phyloP scores from a whole-genome alignment of 1,284 basidiomycete species.

The Irpex sp. region DNA sequence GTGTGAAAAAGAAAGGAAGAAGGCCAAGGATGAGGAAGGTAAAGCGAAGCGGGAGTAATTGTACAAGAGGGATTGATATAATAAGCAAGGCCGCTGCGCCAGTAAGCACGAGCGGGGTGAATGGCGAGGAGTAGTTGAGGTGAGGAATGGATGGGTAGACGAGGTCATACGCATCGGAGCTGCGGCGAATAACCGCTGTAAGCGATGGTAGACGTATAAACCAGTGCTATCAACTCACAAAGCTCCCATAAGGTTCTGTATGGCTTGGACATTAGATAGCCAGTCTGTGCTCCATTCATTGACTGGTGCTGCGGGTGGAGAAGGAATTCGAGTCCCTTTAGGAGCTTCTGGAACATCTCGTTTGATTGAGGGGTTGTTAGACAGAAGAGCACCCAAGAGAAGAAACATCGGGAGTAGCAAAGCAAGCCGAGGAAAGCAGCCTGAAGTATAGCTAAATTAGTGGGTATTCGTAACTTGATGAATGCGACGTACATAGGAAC shows the following conservation, averaged over 20 bases:
- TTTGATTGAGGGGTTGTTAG: conserved; percentile 42
- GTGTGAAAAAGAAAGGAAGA: conserved; percentile 44
- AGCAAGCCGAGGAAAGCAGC: conserved; percentile 60
- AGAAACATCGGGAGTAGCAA: conserved; percentile 58
- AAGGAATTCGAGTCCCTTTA: conserved; percentile 23
- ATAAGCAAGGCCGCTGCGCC: conserved; percentile 39
- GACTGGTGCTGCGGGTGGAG: conserved; percentile 33
- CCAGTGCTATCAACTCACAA: conserved; percentile 38
- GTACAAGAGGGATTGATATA: conserved; percentile 40
- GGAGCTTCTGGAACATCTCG: conserved; percentile 2
- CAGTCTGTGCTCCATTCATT: conserved; percentile 59
- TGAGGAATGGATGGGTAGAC: conserved; percentile 31
- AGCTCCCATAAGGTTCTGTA: conserved; percentile 78
- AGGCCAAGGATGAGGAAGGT: conserved; percentile 53
- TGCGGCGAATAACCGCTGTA: conserved; percentile 14
- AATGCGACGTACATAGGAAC: conserved; percentile 55
- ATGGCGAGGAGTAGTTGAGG: conserved; percentile 47
- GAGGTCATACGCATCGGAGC: conserved; percentile 40
- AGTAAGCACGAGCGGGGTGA: conserved; percentile 48
- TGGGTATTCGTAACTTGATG: neutral
- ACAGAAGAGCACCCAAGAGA: conserved; percentile 51
- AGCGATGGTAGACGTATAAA: neutral
- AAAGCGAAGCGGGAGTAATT: conserved; percentile 51
- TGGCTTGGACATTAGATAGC: conserved; percentile 73
- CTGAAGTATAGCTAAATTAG: conserved; percentile 28